Evolutionary conservation across 73 alveolate species (phyloP).

Genomic region (Blepharisma stoltei): DNA sequence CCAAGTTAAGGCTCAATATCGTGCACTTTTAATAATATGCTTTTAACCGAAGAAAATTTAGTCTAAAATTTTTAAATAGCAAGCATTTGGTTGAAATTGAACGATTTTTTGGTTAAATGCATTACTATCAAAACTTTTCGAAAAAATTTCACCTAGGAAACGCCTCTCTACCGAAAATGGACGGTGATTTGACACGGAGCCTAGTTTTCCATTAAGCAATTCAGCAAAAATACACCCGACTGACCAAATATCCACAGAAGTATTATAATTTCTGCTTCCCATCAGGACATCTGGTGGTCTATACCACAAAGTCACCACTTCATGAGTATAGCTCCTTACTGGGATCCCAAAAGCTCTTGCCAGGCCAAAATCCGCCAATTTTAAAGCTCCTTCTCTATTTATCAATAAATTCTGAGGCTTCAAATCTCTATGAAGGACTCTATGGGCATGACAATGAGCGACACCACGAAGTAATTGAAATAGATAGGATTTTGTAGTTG

Average conservation of each 20-base stretch:
- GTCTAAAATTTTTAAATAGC: too few species aligned
- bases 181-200: too few species aligned
- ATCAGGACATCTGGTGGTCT: constrained; percentile 89
- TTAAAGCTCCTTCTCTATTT: constrained; percentile 67
- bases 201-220: constrained; percentile 83
- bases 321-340: constrained; percentile 82
- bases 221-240: constrained; percentile 93
- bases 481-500: constrained; percentile 51
- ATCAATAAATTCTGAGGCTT: constrained; percentile 72
- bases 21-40: too few species aligned
- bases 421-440: constrained; percentile 72
- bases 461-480: constrained; percentile 68
- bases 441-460: constrained; percentile 62
- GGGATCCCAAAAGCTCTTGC: constrained; percentile 84
- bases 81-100: too few species aligned
- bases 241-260: constrained; percentile 92
- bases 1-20: too few species aligned
- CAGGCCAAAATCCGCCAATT: constrained; percentile 92
- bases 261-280: constrained; percentile 79
- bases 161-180: too few species aligned
- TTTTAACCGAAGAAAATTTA: too few species aligned
- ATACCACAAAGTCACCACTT: constrained; percentile 88
- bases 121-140: too few species aligned
- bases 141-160: too few species aligned
- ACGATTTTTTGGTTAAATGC: too few species aligned